These are phyloP conservation scores for Rauvolfia tetraphylla DNA, from an alignment of 257 asterid species.

Conservation along the genomic window DNA sequence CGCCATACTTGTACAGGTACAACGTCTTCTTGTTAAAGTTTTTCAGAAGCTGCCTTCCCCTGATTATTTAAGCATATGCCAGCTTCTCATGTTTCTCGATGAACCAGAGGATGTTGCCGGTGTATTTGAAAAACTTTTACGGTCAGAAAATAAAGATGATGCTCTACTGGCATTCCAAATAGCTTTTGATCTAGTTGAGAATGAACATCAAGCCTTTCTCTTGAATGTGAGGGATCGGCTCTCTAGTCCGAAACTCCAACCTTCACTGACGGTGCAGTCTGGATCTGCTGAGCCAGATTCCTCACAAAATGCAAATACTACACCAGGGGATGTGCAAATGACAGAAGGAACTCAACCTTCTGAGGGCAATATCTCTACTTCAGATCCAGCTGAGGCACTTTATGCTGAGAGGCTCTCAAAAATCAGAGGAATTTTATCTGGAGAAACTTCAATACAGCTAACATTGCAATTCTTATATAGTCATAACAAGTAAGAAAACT, in stretches of 20 bases:
- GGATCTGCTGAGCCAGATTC: conserved; percentile 47
- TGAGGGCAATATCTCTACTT: conserved; percentile 27
- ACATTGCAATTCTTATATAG: conserved; percentile 87
- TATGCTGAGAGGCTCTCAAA: conserved; percentile 70
- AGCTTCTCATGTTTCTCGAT: conserved; percentile 91
- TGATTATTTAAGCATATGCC: conserved; percentile 91
- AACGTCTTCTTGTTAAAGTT: conserved; percentile 77
- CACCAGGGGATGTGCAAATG: conserved; percentile 65
- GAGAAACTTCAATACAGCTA: conserved; percentile 90
- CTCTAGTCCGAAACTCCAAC: conserved; percentile 50
- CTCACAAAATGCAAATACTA: conserved; percentile 34
- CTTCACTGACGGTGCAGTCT: conserved; percentile 39
- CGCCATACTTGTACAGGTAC: conserved; percentile 48
- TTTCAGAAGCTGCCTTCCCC: conserved; percentile 83
- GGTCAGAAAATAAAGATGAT: conserved; percentile 70
- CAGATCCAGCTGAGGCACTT: conserved; percentile 52
- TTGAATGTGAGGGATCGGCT: conserved; percentile 72
- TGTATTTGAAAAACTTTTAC: conserved; percentile 73
- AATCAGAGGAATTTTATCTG: conserved; percentile 81
- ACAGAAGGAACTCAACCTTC: conserved; percentile 47
- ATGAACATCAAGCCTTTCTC: conserved; percentile 88
- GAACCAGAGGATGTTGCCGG: conserved; percentile 72
- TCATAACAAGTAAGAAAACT: conserved; percentile 73
- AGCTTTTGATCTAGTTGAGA: conserved; percentile 90
- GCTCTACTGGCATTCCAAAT: conserved; percentile 86